These are phyloP conservation scores for Phytopythium ostracodes DNA, from an alignment of 352 stramenopile genomes.

Conservation along the genomic window DNA sequence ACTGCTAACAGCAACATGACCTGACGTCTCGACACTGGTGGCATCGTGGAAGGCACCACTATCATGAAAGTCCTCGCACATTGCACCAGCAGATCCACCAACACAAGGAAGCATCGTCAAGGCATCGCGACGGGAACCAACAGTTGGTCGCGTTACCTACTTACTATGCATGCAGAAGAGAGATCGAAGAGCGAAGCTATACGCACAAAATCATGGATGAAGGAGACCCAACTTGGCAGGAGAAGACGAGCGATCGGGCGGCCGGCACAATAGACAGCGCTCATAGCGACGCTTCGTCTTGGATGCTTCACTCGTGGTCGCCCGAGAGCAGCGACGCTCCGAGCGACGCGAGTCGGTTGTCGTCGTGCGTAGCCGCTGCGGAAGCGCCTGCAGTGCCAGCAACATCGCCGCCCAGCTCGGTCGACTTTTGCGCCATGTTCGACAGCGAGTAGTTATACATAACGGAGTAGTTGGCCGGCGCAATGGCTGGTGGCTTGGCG, in stretches of 20 bases:
- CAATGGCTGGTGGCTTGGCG: slow-evolving; percentile 64
- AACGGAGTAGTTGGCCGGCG: slow-evolving; percentile 67
- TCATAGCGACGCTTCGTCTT: not conserved
- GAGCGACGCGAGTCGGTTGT: slow-evolving; percentile 38
- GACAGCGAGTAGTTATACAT: slow-evolving; percentile 75
- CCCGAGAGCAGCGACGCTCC: slow-evolving; percentile 42
- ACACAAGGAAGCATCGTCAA: too few relatives aligned
- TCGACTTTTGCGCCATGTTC: slow-evolving; percentile 45
- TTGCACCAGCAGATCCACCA: too few relatives aligned
- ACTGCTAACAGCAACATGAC: not conserved
- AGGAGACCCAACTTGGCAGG: not conserved
- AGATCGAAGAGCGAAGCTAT: not conserved
- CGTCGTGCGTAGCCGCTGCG: slow-evolving; percentile 29
- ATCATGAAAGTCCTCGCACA: not conserved
- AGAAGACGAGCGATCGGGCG: not conserved
- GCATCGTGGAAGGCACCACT: too few relatives aligned
- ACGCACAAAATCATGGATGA: not conserved
- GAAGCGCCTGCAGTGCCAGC: slow-evolving; percentile 8
- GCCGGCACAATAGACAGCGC: not conserved
- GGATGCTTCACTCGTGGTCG: slow-evolving; percentile 47
- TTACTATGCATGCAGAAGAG: not conserved
- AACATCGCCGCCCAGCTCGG: slow-evolving; percentile 37
- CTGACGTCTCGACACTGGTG: too few relatives aligned
- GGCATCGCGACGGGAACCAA: too few relatives aligned
- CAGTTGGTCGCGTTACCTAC: not conserved